Base-by-base conservation (phyloP, 352 stramenopile genomes). In the Pythium sukuiense region DNA sequence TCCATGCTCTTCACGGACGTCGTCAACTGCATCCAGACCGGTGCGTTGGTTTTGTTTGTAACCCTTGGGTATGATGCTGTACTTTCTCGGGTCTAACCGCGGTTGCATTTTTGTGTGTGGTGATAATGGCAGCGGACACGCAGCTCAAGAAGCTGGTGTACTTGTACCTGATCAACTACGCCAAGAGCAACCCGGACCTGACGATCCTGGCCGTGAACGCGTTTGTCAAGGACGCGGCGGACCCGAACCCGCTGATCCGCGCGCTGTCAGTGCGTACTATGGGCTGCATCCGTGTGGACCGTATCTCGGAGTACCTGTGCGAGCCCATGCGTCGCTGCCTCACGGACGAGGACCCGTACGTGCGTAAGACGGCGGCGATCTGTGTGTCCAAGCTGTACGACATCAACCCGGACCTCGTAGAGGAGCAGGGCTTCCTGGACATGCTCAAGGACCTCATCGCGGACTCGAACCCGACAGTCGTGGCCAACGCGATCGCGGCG, bases 141-240 rank as follows among this genome's bases (percentile, higher is more conserved):
- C 97, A 99, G 74, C 77, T 99, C 45, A 99, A 99, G 79, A 99
- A 99, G 72, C 83, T 99, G 18, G 97, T 99, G 52, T 99, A 99
- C 76, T 74, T 99, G 20, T 99, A 99, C 76, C 78, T 99, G 43
- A 99, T 99, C 79, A 99, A 99, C 85, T 99, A 99, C 80, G 97
- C 98, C 76, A 99, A 99, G 87, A 98, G 89, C 67, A 98, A 99
- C 68, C 97, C 97, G 12, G 98, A 99, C 65, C 77, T 99, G 55
- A 99, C 98, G n/a, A 92, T 99, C 53, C 80, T 99, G 59, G 97
- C 97, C 11, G 97, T 99, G 48, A 99, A 99, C 79, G 99, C 98
- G 9, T 99, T 99, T 74, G 97, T 99, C 35, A 95, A 95, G 74
- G 86, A 97, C 63, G 83, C 85, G 0, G 81, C 84, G 18, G 89